These are phyloP conservation scores for Penicilliopsis zonata DNA, from an alignment of 495 filamentous ascomycete genomes.

Conservation along the genomic window DNA sequence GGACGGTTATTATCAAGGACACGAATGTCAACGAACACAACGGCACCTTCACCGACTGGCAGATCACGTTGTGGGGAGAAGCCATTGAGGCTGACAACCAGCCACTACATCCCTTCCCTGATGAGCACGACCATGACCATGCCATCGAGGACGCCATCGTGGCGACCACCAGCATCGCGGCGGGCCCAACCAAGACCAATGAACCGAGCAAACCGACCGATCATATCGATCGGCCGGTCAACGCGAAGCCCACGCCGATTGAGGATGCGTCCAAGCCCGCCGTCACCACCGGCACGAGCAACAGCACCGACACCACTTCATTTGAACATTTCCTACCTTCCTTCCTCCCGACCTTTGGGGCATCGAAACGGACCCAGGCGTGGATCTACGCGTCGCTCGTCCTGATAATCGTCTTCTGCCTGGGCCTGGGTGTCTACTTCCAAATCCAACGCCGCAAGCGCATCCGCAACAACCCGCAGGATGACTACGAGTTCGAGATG, in stretches of 20 bases:
- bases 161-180: conserved; percentile 39
- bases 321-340: conserved; percentile 62
- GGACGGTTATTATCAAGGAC: conserved; percentile 88
- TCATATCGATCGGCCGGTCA: conserved; percentile 66
- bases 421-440: conserved; percentile 66
- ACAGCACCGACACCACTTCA: conserved; percentile 29
- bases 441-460: conserved; percentile 66
- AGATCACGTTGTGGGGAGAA: conserved; percentile 89
- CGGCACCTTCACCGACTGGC: conserved; percentile 84
- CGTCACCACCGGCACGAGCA: conserved; percentile 26
- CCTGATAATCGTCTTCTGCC: conserved; percentile 78
- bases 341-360: conserved; percentile 91
- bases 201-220: conserved; percentile 46
- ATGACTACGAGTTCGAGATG: conserved; percentile 92
- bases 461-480: conserved; percentile 57
- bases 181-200: conserved; percentile 31
- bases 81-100: conserved; percentile 61
- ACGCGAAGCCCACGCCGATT: conserved; percentile 38
- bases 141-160: conserved; percentile 41
- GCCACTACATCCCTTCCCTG: conserved; percentile 66
- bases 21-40: conserved; percentile 60
- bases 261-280: conserved; percentile 17
- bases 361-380: conserved; percentile 74
- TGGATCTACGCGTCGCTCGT: conserved; percentile 89
- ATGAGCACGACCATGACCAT: conserved; percentile 77